These are phyloP conservation scores for Dioscorea alata DNA, from an alignment of 106 monocot genomes.

Conservation along the genomic window DNA sequence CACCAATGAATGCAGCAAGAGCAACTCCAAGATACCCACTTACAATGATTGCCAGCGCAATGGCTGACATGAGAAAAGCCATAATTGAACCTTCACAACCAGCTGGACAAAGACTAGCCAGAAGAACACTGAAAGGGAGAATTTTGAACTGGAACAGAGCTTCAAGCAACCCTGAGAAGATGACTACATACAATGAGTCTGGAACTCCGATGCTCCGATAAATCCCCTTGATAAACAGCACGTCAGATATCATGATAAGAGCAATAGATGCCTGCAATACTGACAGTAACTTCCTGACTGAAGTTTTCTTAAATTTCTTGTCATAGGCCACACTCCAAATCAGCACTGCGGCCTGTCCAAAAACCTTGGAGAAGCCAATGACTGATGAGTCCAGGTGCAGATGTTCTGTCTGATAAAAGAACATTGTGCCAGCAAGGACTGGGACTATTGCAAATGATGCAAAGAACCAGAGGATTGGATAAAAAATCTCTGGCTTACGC, in stretches of 20 bases:
- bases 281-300: slow-evolving; percentile 41
- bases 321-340: slow-evolving; percentile 50
- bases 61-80: slow-evolving; percentile 72
- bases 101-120: slow-evolving; percentile 58
- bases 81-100: slow-evolving; percentile 84
- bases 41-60: slow-evolving; percentile 46
- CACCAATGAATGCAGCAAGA: slow-evolving; percentile 34
- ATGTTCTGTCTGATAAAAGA: slow-evolving; percentile 82
- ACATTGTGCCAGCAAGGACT: slow-evolving; percentile 61
- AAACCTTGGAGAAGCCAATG: slow-evolving; percentile 69
- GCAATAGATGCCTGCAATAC: slow-evolving; percentile 36
- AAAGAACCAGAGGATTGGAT: slow-evolving; percentile 55
- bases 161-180: slow-evolving; percentile 67
- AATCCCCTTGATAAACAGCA: slow-evolving; percentile 49
- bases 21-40: slow-evolving; percentile 75
- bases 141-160: slow-evolving; percentile 50
- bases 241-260: slow-evolving; percentile 59
- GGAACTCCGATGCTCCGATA: slow-evolving; percentile 46
- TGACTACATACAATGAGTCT: slow-evolving; percentile 45
- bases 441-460: slow-evolving; percentile 59
- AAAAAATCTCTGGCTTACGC: slow-evolving; percentile 43
- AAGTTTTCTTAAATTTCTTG: slow-evolving; percentile 31
- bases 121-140: slow-evolving; percentile 58
- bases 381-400: slow-evolving; percentile 60
- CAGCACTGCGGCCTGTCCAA: slow-evolving; percentile 54